phyloP scores from a whole-genome alignment of 768 basidiomycete genomes.

The Suillus subluteus region DNA sequence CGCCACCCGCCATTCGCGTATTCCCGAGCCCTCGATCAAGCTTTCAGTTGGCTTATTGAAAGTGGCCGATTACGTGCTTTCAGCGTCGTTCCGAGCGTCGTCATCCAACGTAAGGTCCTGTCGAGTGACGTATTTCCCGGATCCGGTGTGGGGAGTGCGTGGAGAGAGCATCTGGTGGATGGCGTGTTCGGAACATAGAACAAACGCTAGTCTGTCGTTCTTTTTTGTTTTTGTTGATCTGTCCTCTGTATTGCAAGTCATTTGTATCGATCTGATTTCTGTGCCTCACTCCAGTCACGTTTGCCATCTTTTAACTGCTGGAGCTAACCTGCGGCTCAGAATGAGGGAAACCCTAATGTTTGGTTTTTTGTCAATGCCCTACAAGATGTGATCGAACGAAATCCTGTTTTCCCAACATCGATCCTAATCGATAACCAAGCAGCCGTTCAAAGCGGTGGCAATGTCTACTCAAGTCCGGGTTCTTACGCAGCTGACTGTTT shows the following conservation, averaged over 20 bases:
- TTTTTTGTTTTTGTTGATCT: neutral
- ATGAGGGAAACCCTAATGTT: neutral
- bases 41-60: conserved; percentile 66
- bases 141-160: conserved; percentile 16
- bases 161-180: conserved; percentile 54
- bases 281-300: neutral
- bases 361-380: neutral
- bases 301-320: neutral
- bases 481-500: too few species aligned
- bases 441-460: too few species aligned
- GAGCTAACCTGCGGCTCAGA: too few species aligned
- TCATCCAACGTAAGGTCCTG: conserved; percentile 64
- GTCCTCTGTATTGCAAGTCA: neutral
- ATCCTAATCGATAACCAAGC: too few species aligned
- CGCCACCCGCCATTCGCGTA: conserved; percentile 71
- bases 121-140: conserved; percentile 57
- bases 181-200: conserved; percentile 44
- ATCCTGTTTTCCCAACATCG: too few species aligned
- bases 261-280: neutral
- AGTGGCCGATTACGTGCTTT: conserved; percentile 59
- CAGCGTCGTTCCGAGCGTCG: conserved; percentile 68
- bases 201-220: neutral
- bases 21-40: conserved; percentile 78
- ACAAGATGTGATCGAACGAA: too few species aligned
- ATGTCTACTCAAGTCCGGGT: too few species aligned